phyloP scores from a whole-genome alignment of 1,139 yeast species.

The Debaryomyces subglobosus region DNA sequence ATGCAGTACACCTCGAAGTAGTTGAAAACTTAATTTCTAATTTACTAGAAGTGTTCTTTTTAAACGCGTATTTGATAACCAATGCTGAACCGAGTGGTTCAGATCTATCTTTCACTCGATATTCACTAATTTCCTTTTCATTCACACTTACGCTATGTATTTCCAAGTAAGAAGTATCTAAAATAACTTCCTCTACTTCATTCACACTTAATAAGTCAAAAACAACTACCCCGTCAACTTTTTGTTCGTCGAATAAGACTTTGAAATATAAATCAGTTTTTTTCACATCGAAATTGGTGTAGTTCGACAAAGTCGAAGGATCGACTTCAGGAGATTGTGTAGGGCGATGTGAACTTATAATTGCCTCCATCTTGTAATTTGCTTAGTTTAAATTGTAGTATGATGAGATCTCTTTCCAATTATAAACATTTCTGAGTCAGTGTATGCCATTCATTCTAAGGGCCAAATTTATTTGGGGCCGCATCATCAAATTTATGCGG shows the following conservation, averaged over 20 bases:
- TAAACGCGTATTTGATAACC: slow-evolving; percentile 30
- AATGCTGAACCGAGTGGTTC: slow-evolving; percentile 73
- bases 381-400: background rate
- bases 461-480: slow-evolving; percentile 2
- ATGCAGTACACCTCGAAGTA: slow-evolving; percentile 76
- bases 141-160: slow-evolving; percentile 53
- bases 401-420: background rate
- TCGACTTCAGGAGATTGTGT: slow-evolving; percentile 53
- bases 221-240: slow-evolving; percentile 58
- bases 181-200: slow-evolving; percentile 39
- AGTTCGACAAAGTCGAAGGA: slow-evolving; percentile 48
- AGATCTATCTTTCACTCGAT: slow-evolving; percentile 47
- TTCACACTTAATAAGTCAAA: slow-evolving; percentile 40
- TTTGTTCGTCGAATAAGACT: slow-evolving; percentile 57
- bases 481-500: slow-evolving; percentile 1
- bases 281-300: slow-evolving; percentile 29
- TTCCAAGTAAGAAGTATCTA: slow-evolving; percentile 72
- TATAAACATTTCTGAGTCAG: background rate
- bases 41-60: slow-evolving; percentile 21
- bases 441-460: background rate
- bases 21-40: slow-evolving; percentile 62
- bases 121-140: slow-evolving; percentile 30
- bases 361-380: slow-evolving; percentile 10
- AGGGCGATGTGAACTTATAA: slow-evolving; percentile 32
- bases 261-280: slow-evolving; percentile 56